Evolutionary conservation across 1,139 yeast species (phyloP), one percentile per base, ranked within the genome.

Genomic region (Taiozyma sp.): DNA sequence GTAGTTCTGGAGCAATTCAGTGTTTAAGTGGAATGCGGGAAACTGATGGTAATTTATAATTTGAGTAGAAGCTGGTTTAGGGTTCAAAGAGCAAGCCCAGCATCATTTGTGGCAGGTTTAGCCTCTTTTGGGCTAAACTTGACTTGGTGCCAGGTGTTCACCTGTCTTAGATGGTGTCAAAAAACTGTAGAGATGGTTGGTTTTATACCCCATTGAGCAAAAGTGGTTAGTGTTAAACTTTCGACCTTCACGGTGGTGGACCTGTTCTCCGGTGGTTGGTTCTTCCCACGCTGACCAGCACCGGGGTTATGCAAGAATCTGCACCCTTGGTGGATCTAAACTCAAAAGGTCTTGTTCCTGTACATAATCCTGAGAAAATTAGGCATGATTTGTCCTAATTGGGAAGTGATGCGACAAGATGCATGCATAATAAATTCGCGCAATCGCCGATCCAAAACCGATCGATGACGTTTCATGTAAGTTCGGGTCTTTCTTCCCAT

Each of bases 71-170:
- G 43, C 43, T 40, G 43, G 29, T 40, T 19, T 11, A 37, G 13
- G 24, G 41, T 37, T 19, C n/a, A 21, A 37, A 19, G 22, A 19
- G 6, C 41, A 37, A 37, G 41, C 26, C 10, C n/a, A 37, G 24
- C 41, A 37, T 37, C 6, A 37, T 19, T 2, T 71, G 73, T 40
- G 64, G 62, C 39, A 73, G 63, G 49, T 69, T 70, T 50, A 62
- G 65, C 51, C 51, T 63, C 65, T 32, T 32, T 8, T 32, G 35
- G 19, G 35, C n/a, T 32, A 32, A n/a, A 14, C 35, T 19, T 19
- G 35, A 32, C 34, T 32, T 6, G 9, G 19, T 13, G 14, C 35
- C 9, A 5, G 6, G 19, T 32, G 35, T 5, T 9, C 35, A n/a
- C 35, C n/a, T 32, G 16, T 4, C 6, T 32, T 6, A 9, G 2